Conservation (phyloP, 2,329 filamentous ascomycete genomes). For the Pestalotiopsis sp. region DNA sequence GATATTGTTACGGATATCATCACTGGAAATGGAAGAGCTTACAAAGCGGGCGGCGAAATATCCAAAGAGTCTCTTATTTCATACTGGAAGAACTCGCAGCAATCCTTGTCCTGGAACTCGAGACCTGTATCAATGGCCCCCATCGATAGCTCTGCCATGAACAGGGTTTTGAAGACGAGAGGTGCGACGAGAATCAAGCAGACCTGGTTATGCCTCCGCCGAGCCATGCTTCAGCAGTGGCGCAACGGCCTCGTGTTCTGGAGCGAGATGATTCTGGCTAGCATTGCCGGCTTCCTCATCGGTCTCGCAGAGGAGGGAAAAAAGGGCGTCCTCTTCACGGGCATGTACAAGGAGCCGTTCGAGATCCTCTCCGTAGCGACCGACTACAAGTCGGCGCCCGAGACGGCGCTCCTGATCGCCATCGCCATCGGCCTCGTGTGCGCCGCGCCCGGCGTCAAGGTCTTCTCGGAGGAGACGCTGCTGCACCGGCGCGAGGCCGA, state of each 20-base stretch:
- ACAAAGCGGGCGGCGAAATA: conserved; percentile 49
- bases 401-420: conserved; percentile 53
- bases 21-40: conserved; percentile 55
- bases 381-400: conserved; percentile 52
- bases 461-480: conserved; percentile 59
- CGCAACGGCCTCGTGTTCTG: conserved; percentile 52
- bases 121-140: conserved; percentile 27
- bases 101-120: conserved; percentile 24
- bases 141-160: conserved; percentile 37
- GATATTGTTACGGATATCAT: conserved; percentile 66
- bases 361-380: conserved; percentile 52
- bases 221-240: conserved; percentile 60
- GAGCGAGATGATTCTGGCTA: conserved; percentile 56
- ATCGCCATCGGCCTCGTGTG: conserved; percentile 60
- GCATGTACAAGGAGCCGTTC: conserved; percentile 53
- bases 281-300: conserved; percentile 54
- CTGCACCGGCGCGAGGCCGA: conserved; percentile 58
- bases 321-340: conserved; percentile 55
- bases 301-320: conserved; percentile 53
- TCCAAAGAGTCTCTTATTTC: conserved; percentile 52
- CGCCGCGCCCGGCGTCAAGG: conserved; percentile 55
- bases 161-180: conserved; percentile 48
- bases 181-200: conserved; percentile 53
- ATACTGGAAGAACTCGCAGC: conserved; percentile 43
- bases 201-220: conserved; percentile 52